Conservation (phyloP, 495 filamentous ascomycete species). For the Bryoglossum gracile region DNA sequence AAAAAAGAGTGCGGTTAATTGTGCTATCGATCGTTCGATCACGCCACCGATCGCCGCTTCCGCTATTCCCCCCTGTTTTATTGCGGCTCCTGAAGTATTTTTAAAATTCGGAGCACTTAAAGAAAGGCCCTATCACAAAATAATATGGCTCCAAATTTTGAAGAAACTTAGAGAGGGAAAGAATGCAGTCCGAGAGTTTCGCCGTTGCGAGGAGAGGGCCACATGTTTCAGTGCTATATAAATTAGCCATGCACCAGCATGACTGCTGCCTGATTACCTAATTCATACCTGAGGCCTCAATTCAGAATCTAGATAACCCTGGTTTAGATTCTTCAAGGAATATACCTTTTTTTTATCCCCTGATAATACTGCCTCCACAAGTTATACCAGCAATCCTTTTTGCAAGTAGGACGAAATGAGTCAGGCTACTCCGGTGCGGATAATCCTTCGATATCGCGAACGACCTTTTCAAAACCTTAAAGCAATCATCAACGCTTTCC, state of each 20-base stretch:
- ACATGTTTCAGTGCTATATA: constrained; percentile 8
- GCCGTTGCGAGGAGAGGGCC: constrained; percentile 1
- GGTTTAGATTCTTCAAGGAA: constrained; percentile 10
- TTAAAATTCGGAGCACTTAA: constrained; percentile 12
- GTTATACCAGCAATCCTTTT: constrained; percentile 15
- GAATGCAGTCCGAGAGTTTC: constrained; percentile 14
- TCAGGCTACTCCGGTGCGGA: constrained; percentile 17
- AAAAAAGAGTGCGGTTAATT: constrained; percentile 2
- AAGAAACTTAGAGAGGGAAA: constrained; percentile 9
- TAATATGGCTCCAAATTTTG: constrained; percentile 14
- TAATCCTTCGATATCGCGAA: constrained; percentile 20
- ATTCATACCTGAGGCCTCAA: constrained; percentile 16
- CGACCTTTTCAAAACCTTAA: constrained; percentile 14
- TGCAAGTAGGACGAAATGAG: constrained; percentile 17
- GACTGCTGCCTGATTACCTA: constrained; percentile 13
- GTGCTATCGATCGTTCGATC: too few species aligned
- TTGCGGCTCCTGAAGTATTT: constrained; percentile 9
- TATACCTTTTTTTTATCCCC: constrained; percentile 6
- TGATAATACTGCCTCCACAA: constrained; percentile 13
- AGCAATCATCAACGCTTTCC: constrained; percentile 16
- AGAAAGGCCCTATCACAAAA: constrained; percentile 11
- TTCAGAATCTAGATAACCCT: constrained; percentile 15
- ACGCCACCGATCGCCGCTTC: constrained; percentile 3
- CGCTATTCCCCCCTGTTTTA: constrained; percentile 10
- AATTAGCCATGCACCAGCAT: too few species aligned